Evolutionary conservation across 148 eudicot species (phyloP).

Genomic region (Chenopodium formosanum): DNA sequence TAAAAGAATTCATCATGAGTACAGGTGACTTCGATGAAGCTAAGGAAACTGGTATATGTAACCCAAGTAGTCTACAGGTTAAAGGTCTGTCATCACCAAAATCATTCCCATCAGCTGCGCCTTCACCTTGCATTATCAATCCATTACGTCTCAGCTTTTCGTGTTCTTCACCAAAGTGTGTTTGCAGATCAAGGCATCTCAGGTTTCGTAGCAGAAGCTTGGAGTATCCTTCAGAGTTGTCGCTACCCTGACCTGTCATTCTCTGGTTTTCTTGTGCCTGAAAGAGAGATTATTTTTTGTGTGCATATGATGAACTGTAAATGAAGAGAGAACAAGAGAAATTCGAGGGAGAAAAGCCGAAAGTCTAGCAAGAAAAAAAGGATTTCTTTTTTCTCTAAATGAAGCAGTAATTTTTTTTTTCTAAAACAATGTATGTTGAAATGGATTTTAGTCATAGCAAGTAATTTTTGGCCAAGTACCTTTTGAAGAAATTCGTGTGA

Average conservation of each 20-base stretch:
- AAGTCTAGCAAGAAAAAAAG: not conserved
- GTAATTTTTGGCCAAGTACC: not conserved
- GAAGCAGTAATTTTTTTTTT: not conserved
- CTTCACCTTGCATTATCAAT: conserved; percentile 17
- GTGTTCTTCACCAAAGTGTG: conserved; percentile 24
- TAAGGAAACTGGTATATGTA: not conserved
- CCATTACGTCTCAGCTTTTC: conserved; percentile 21
- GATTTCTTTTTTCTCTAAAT: not conserved
- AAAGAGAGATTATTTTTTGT: conserved; percentile 10
- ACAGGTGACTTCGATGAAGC: conserved; percentile 13
- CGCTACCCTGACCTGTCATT: conserved; percentile 21
- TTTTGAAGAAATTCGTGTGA: not conserved
- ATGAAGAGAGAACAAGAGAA: not conserved
- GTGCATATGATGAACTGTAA: conserved; percentile 26
- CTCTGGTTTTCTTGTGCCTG: conserved; percentile 15
- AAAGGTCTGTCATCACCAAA: not conserved
- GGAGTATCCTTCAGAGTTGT: conserved; percentile 23
- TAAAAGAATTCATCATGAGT: conserved; percentile 44
- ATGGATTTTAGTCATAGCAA: not conserved
- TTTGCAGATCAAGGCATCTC: conserved; percentile 22
- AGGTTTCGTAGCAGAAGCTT: conserved; percentile 26
- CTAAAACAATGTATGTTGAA: not conserved
- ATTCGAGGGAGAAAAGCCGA: not conserved
- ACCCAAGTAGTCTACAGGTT: conserved; percentile 10
- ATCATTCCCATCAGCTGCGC: conserved; percentile 11